Evolutionary conservation across 2,329 filamentous ascomycete genomes (phyloP), one percentile per base, ranked within the genome.

Genomic region (Lachnellula arida): DNA sequence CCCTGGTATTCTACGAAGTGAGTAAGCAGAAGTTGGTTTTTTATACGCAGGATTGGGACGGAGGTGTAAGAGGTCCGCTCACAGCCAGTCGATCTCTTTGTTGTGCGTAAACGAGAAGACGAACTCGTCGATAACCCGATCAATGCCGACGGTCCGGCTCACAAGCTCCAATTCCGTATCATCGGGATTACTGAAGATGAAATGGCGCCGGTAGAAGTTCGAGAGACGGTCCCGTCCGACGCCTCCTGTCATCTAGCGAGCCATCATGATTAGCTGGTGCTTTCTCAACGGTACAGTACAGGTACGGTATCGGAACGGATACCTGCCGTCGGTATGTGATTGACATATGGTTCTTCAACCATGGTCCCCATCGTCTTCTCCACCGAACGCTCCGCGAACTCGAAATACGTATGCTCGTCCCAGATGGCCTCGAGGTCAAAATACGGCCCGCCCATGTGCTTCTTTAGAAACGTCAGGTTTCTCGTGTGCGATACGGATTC

Each of bases 291-390:
- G n/a, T n/a, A n/a, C n/a, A n/a, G n/a, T n/a, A n/a, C n/a, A n/a
- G n/a, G n/a, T n/a, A n/a, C n/a, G 5, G 17, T 17, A 42, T 5
- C 47, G 22, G 28, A 22, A n/a, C 12, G 1, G 14, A 40, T n/a
- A 63, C 78, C 74, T 64, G 85, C 77, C 0, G 87, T 90, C 0
- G 87, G 85, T 2, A 91, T 76, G 66, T 91, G 86, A 66, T 91
- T 91, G 1, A 92, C 88, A 65, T 91, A 91, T 1, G 88, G 88
- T 68, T 90, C 83, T 48, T 85, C 77, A 1, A 91, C 87, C 88
- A 92, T 91, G 0, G 88, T 91, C n/a, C 77, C 78, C 88, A 92
- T 91, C 0, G 88, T 92, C 60, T 83, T 81, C 59, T 83, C 82
- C 0, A 90, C 87, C 2, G 81, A 82, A 11, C 87, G 78, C 54